phyloP scores from a whole-genome alignment of 2,329 filamentous ascomycete species.

The Colletotrichum lini region DNA sequence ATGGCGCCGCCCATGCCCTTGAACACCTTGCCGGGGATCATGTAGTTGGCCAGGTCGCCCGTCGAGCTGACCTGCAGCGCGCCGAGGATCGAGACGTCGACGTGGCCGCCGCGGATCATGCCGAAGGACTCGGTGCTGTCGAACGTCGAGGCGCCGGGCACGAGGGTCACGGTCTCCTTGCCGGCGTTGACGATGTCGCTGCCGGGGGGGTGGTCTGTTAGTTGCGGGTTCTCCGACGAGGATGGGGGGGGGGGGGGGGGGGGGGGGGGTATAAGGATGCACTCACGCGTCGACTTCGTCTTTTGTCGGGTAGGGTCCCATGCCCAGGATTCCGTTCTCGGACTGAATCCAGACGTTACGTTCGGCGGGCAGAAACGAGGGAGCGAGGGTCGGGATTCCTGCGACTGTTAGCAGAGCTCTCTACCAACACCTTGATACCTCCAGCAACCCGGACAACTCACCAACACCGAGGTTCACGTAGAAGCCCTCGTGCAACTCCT shows the following conservation, averaged over 20 bases:
- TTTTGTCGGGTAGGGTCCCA: conserved; percentile 83
- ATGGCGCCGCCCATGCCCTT: conserved; percentile 90
- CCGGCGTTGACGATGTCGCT: conserved; percentile 86
- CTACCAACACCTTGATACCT: neutral
- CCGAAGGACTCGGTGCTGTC: conserved; percentile 86
- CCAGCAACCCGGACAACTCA: conserved; percentile 5
- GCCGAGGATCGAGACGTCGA: conserved; percentile 87
- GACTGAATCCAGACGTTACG: conserved; percentile 87
- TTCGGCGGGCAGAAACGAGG: conserved; percentile 78
- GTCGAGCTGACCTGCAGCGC: conserved; percentile 84
- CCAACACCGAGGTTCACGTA: conserved; percentile 84
- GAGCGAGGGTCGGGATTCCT: conserved; percentile 89
- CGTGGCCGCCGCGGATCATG: conserved; percentile 89
- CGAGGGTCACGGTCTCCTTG: conserved; percentile 87
- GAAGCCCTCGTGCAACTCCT: conserved; percentile 84
- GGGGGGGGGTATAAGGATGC: conserved; percentile 40
- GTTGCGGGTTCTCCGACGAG: neutral
- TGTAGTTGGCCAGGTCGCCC: conserved; percentile 90
- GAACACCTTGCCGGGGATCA: conserved; percentile 89
- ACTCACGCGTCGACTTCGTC: conserved; percentile 75
- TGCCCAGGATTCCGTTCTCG: conserved; percentile 88
- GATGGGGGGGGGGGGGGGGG: neutral
- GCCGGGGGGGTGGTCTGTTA: conserved; percentile 45
- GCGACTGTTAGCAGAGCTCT: neutral
- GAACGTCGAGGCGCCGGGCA: conserved; percentile 83